Base-by-base conservation (phyloP, 306 rosid species). In the Ziziphus jujuba region DNA sequence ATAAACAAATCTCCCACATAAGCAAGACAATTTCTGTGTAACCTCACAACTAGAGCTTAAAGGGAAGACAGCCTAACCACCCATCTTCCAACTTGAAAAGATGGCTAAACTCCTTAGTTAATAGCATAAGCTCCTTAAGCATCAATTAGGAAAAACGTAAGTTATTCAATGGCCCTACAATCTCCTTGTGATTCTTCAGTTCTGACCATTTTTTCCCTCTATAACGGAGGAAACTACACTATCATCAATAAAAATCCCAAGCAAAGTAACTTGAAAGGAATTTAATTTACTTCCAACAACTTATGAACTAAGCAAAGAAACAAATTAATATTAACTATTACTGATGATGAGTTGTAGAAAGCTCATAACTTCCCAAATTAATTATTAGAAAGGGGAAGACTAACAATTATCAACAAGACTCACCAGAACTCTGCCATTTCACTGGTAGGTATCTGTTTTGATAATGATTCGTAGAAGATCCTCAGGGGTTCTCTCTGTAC, bases 351-450 rank as follows among this genome's bases (percentile, higher is more conserved):
- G 61, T 1, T 44, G 5, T 40, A n/a, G 45, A n/a, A 31, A 48
- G 19, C 13, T 23, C 21, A 33, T 5, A 36, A 17, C 34, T 58
- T n/a, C 28, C 2, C 33, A 17, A 51, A 34, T 24, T 5, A 4
- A 68, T 51, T 12, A 71, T 38, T 48, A n/a, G 49, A 67, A 65
- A 61, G 53, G 21, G 48, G 23, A 75, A 34, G 66, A 63, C 15
- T 22, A 40, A 75, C 52, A 79, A 55, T 59, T 47, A 71, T 36
- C 67, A 77, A 63, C 53, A 64, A 25, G 36, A 63, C 81, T 75
- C 65, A 87, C 96, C 95, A 89, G 80, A 89, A 91, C 69, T 89
- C 95, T 7, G 98, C 92, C 97, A 93, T 93, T 80, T 90, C 90
- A 78, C 98, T 93, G 34, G 81, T 25, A 19, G 98, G 95, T 65